Evolutionary conservation across 2,329 filamentous ascomycete genomes (phyloP).

Genomic region (Penicillium sp.): DNA sequence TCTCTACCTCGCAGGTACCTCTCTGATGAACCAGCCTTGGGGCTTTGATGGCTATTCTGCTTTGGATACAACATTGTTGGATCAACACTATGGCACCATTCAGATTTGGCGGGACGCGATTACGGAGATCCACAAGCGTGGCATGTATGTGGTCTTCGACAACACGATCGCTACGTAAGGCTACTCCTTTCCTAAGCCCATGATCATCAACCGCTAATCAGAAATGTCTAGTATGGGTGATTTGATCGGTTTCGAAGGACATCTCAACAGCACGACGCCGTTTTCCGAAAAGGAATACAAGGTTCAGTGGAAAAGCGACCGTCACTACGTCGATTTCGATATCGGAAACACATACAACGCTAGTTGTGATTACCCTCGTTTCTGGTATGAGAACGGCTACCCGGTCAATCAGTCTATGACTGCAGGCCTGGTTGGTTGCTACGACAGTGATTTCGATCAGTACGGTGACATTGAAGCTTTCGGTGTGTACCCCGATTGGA

Average conservation of each 20-base stretch:
- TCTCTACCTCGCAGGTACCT: slow-evolving; percentile 61
- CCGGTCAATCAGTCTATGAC: slow-evolving; percentile 49
- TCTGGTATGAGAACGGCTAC: slow-evolving; percentile 59
- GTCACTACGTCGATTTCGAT: slow-evolving; percentile 59
- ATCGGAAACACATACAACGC: slow-evolving; percentile 53
- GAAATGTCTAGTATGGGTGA: slow-evolving; percentile 50
- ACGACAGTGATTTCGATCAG: slow-evolving; percentile 63
- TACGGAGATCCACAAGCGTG: slow-evolving; percentile 57
- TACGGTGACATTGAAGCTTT: slow-evolving; percentile 64
- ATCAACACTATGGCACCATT: slow-evolving; percentile 61
- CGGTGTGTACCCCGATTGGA: slow-evolving; percentile 61
- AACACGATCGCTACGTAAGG: slow-evolving; percentile 63
- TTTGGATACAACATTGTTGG: slow-evolving; percentile 61
- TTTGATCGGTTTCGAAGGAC: slow-evolving; percentile 62
- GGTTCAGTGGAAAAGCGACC: slow-evolving; percentile 53
- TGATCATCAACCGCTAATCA: background rate
- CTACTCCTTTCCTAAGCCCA: too few species aligned
- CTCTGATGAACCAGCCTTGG: slow-evolving; percentile 65
- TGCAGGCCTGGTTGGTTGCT: slow-evolving; percentile 54
- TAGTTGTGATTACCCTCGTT: slow-evolving; percentile 58
- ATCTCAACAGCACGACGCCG: slow-evolving; percentile 57
- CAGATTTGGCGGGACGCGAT: slow-evolving; percentile 57
- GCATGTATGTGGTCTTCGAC: slow-evolving; percentile 65
- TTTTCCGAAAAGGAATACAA: slow-evolving; percentile 57
- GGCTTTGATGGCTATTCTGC: slow-evolving; percentile 59